These are phyloP conservation scores for Sideroxylon spinosum DNA, from an alignment of 179 eudicot species.

Conservation along the genomic window DNA sequence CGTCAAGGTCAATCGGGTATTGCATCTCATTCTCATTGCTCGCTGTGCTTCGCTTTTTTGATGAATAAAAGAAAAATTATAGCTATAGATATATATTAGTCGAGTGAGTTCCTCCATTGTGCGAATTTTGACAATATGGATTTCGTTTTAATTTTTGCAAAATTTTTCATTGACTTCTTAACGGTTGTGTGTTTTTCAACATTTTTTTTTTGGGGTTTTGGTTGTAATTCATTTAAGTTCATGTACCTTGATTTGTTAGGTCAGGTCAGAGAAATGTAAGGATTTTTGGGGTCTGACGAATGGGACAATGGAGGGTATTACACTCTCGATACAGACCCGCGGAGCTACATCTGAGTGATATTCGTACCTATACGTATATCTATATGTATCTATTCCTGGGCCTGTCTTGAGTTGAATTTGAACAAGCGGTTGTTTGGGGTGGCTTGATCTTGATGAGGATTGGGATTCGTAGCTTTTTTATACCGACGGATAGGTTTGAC, in stretches of 20 bases:
- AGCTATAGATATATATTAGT: neutral
- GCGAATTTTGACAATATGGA: neutral
- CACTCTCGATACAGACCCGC: neutral
- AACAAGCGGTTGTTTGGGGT: neutral
- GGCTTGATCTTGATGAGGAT: constrained; percentile 9
- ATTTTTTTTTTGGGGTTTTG: neutral
- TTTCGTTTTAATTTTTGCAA: neutral
- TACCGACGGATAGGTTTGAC: constrained; percentile 18
- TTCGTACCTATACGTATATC: no score
- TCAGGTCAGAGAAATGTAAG: neutral
- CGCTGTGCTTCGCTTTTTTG: neutral
- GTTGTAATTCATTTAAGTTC: neutral
- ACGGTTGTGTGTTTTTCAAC: neutral
- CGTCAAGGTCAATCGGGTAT: constrained; percentile 15
- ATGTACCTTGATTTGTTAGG: neutral
- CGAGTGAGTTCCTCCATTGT: neutral
- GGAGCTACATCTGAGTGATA: neutral
- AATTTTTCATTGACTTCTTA: neutral
- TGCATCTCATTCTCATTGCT: constrained; percentile 15
- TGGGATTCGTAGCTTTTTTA: constrained; percentile 13
- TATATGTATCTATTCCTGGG: no score
- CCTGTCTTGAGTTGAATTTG: neutral
- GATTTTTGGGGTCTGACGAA: neutral
- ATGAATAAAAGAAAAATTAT: neutral
- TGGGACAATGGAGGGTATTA: neutral